Evolutionary conservation across 345 rosid genomes (phyloP), one percentile per base, ranked within the genome.

Genomic region (Cardamine resedifolia): DNA sequence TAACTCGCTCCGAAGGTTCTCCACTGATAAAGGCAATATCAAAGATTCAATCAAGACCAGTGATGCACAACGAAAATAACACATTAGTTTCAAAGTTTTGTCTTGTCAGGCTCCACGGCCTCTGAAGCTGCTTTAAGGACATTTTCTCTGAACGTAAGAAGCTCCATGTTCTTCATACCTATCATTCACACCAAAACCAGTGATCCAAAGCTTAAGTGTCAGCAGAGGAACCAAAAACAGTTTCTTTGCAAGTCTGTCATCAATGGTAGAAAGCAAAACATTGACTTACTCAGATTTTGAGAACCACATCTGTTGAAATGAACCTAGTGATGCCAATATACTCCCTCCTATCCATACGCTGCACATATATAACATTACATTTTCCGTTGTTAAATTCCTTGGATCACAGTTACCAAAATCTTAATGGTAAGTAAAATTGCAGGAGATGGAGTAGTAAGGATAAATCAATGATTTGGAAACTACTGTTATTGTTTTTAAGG

Each of bases 231-330:
- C 48, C 16, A 34, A 53, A 20, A 28, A n/a, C 11, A 50, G 50
- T 68, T 53, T 56, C 58, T 34, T 34, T 70, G 45, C 3, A 28
- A 59, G 56, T 28, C 1, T 61, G 51, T 61, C 51, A 43, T 44
- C 20, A 51, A 2, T 10, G 31, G 47, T 63, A 21, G 10, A 48
- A 14, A 44, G 21, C 23, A 51, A 34, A 51, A 41, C 24, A 30
- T 14, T 51, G 27, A 72, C 81, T 72, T 77, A 77, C 80, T 77
- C 80, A 31, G 80, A 77, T 18, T 77, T 77, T 67, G 99, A 96
- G 85, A 96, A 87, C 98, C 98, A 96, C 99, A 92, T 92, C 81
- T 96, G 99, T 87, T 96, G 99, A 78, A 95, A 96, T 33, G 99
- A 96, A 52, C 99, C 99, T 14, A 96, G 96, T 36, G 99, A 96